Conservation (phyloP, 345 rosid genomes). For the Mangifera indica region DNA sequence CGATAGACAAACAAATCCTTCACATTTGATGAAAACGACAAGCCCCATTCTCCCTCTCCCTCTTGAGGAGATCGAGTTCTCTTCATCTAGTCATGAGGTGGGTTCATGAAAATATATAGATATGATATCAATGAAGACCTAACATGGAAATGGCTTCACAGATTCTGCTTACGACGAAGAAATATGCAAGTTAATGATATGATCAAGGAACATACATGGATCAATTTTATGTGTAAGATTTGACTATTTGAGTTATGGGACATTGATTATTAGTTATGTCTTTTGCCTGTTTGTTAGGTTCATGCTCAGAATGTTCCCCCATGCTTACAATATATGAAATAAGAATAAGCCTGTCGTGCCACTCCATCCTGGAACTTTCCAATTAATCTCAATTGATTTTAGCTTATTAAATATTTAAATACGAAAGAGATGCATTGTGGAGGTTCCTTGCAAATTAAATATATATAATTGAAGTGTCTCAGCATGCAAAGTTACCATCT, state of each 20-base stretch:
- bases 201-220: background rate
- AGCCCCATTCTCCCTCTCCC: background rate
- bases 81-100: conserved; percentile 8
- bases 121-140: background rate
- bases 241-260: conserved; percentile 20
- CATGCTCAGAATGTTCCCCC: conserved; percentile 15
- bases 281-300: background rate
- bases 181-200: background rate
- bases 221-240: conserved; percentile 6
- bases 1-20: conserved; percentile 6
- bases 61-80: background rate
- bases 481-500: background rate
- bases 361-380: background rate
- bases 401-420: background rate
- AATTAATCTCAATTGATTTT: background rate
- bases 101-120: background rate
- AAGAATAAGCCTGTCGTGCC: conserved; percentile 2
- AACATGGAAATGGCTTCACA: background rate
- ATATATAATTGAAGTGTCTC: background rate
- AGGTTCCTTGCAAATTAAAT: conserved; percentile 1
- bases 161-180: conserved; percentile 9
- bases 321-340: background rate
- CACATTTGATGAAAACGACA: background rate
- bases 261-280: conserved; percentile 19
- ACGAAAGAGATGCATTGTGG: background rate